These are phyloP conservation scores for Spergularia azorica DNA, from an alignment of 179 eudicot genomes.

Conservation along the genomic window DNA sequence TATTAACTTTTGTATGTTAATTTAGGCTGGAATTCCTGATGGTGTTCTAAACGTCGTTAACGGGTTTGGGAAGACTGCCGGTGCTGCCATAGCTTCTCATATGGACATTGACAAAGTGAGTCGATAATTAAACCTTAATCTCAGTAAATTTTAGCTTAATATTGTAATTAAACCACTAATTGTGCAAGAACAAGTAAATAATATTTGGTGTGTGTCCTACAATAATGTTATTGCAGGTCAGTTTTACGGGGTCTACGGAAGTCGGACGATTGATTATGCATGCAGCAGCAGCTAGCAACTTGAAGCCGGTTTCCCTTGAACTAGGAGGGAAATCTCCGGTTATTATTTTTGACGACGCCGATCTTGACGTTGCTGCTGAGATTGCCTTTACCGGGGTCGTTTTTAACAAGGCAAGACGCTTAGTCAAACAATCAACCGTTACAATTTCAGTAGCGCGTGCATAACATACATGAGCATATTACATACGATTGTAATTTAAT, in stretches of 20 bases:
- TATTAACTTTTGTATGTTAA: background rate
- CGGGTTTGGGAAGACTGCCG: slow-evolving; percentile 54
- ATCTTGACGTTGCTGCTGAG: slow-evolving; percentile 52
- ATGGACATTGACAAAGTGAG: slow-evolving; percentile 59
- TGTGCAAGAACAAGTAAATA: background rate
- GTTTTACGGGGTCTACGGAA: slow-evolving; percentile 70
- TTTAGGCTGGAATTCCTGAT: slow-evolving; percentile 57
- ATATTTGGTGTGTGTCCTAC: no score
- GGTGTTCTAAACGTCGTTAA: slow-evolving; percentile 45
- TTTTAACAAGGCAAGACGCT: slow-evolving; percentile 45
- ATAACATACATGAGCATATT: no score
- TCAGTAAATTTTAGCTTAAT: background rate
- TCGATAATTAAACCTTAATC: background rate
- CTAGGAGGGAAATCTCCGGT: slow-evolving; percentile 75
- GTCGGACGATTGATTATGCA: slow-evolving; percentile 61
- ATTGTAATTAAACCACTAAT: background rate
- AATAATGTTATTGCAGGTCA: slow-evolving; percentile 37
- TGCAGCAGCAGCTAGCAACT: slow-evolving; percentile 63
- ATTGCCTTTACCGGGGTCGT: slow-evolving; percentile 50
- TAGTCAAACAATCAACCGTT: background rate
- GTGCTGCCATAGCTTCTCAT: slow-evolving; percentile 54
- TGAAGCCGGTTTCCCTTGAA: slow-evolving; percentile 61
- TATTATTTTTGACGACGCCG: slow-evolving; percentile 67
- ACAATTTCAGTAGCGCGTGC: no score
- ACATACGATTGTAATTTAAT: no score